Base-by-base conservation (phyloP, 164 flowering plant genomes). In the Litsea cubeba region DNA sequence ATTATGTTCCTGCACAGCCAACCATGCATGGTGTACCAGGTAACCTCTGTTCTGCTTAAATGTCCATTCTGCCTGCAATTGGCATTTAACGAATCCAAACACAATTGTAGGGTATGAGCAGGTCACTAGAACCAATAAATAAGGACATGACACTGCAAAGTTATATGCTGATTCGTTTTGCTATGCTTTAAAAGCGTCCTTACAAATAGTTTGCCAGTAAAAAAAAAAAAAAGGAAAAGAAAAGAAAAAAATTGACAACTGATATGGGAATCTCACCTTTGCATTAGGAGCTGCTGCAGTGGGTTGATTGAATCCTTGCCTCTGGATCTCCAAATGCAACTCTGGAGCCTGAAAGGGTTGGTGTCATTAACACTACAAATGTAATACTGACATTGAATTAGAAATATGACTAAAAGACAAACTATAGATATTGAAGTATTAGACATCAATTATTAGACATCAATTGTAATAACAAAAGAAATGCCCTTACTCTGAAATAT, bases 301-400 rank as follows among this genome's bases (percentile, higher is more conserved):
- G 18, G 50, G 63, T 24, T 71, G 62, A 71, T 11, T 24, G 18
- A 50, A 57, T 28, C 28, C 63, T 32, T 51, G 72, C 72, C 62
- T 51, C 12, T 71, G 72, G 62, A 71, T 57, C 62, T 71, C 72
- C 50, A 3, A 24, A 51, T 71, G 63, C 72, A 71, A 25, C 11
- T 71, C 72, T 51, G 72, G 72, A 51, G 72, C 72, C 72, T 71
- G 57, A 25, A 12, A 35, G 11, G 20, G 5, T 17, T 15, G 18
- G 18, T 54, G 46, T 17, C 1, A 54, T 12, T 15, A 54, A 54
- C 17, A 54, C n/a, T 54, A 54, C 4, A 15, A 54, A 17, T 54
- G 60, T 54, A 54, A 54, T 10, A 17, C 6, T 30, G 5, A 54
- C 60, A 14, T 12, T 54, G 60, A 0, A 20, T 54, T 20, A 14